These are phyloP conservation scores for Luvunga scandens DNA, from an alignment of 345 rosid genomes.

Conservation along the genomic window DNA sequence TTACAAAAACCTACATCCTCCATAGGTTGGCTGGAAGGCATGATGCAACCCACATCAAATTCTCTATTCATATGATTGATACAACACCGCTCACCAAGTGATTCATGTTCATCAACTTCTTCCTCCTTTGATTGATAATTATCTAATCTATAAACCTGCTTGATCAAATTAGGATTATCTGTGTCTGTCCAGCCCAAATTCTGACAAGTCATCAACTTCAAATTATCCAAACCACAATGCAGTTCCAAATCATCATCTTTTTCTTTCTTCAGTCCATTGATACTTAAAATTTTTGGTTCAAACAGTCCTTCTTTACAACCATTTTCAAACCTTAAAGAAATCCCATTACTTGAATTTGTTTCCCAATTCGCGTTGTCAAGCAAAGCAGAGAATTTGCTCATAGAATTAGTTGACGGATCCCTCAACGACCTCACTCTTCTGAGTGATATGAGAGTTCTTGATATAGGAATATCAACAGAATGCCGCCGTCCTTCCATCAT, in stretches of 20 bases:
- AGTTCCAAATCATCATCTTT: conserved; percentile 26
- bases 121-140: conserved; percentile 30
- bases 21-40: conserved; percentile 28
- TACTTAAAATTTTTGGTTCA: conserved; percentile 29
- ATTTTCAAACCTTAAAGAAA: conserved; percentile 51
- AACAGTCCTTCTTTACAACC: conserved; percentile 23
- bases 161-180: conserved; percentile 15
- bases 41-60: conserved; percentile 32
- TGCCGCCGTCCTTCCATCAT: conserved; percentile 77
- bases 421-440: conserved; percentile 89
- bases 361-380: conserved; percentile 89
- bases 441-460: conserved; percentile 84
- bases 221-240: conserved; percentile 21
- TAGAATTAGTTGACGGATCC: conserved; percentile 91
- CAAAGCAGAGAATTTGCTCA: conserved; percentile 88
- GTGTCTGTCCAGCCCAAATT: conserved; percentile 14
- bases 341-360: conserved; percentile 65
- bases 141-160: conserved; percentile 22
- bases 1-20: conserved; percentile 51
- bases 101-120: conserved; percentile 19
- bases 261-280: conserved; percentile 29
- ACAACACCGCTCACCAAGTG: conserved; percentile 28
- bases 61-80: conserved; percentile 29
- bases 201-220: conserved; percentile 26
- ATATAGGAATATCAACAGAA: conserved; percentile 86